Evolutionary conservation across 2,329 filamentous ascomycete genomes (phyloP).

Genomic region (Pseudocercospora crystallina): DNA sequence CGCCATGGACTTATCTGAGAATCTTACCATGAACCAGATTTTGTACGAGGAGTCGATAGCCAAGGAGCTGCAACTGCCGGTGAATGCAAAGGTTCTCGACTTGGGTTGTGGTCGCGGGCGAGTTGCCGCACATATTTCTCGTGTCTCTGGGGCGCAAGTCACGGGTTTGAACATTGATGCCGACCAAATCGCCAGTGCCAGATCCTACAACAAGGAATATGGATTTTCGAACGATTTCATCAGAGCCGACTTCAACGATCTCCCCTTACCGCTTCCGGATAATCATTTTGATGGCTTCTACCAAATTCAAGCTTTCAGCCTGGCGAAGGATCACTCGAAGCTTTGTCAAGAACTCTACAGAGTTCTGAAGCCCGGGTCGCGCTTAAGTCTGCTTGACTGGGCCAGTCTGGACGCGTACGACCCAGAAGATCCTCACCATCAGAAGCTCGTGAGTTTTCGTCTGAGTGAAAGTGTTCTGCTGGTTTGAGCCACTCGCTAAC

Average conservation of each 20-base stretch:
- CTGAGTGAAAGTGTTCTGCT: too few species aligned
- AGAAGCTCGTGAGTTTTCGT: slow-evolving; percentile 4
- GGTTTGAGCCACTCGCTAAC: too few species aligned
- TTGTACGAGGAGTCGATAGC: slow-evolving; percentile 31
- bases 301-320: slow-evolving; percentile 33
- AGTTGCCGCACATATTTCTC: slow-evolving; percentile 31
- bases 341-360: slow-evolving; percentile 28
- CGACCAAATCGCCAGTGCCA: slow-evolving; percentile 30
- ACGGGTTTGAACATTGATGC: slow-evolving; percentile 33
- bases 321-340: slow-evolving; percentile 28
- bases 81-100: slow-evolving; percentile 29
- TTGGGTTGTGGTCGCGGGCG: slow-evolving; percentile 32
- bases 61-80: slow-evolving; percentile 26
- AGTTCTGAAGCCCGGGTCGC: slow-evolving; percentile 30
- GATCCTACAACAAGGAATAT: slow-evolving; percentile 24
- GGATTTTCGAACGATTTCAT: slow-evolving; percentile 27
- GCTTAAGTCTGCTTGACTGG: slow-evolving; percentile 31
- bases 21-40: slow-evolving; percentile 27
- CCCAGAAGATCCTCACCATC: slow-evolving; percentile 23
- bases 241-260: slow-evolving; percentile 30
- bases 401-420: slow-evolving; percentile 29
- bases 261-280: slow-evolving; percentile 28
- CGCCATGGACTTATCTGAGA: slow-evolving; percentile 23
- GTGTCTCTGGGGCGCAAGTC: slow-evolving; percentile 27
- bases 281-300: slow-evolving; percentile 32